Evolutionary conservation across 345 rosid genomes (phyloP).

Genomic region (Eucalyptus urophylla): DNA sequence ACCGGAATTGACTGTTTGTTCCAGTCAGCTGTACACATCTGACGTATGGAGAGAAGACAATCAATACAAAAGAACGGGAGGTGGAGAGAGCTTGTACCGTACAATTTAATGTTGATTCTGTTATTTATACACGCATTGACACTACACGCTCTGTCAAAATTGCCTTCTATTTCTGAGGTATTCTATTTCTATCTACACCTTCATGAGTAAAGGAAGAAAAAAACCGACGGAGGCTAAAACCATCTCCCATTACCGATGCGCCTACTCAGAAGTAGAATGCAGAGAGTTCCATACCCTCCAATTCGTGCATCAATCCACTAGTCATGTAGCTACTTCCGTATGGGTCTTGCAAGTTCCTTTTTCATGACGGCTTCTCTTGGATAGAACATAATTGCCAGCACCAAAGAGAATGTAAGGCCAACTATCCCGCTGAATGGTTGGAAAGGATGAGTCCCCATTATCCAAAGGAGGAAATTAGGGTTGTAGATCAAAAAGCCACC

Average conservation of each 20-base stretch:
- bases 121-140: background rate
- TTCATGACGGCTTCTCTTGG: no score
- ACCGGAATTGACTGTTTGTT: background rate
- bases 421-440: no score
- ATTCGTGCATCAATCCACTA: background rate
- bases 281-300: background rate
- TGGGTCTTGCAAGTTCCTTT: no score
- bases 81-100: background rate
- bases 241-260: background rate
- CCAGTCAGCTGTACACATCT: background rate
- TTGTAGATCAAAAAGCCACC: no score
- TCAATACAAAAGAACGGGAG: background rate
- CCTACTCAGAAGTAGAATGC: background rate
- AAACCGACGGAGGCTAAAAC: background rate
- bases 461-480: no score
- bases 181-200: background rate
- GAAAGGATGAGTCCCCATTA: no score
- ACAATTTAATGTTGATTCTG: background rate
- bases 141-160: background rate
- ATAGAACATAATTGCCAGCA: no score
- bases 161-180: background rate
- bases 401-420: no score
- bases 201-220: background rate
- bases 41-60: background rate
- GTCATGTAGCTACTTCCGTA: background rate